phyloP scores from a whole-genome alignment of 441 rosid species.

The Adansonia grandidieri region DNA sequence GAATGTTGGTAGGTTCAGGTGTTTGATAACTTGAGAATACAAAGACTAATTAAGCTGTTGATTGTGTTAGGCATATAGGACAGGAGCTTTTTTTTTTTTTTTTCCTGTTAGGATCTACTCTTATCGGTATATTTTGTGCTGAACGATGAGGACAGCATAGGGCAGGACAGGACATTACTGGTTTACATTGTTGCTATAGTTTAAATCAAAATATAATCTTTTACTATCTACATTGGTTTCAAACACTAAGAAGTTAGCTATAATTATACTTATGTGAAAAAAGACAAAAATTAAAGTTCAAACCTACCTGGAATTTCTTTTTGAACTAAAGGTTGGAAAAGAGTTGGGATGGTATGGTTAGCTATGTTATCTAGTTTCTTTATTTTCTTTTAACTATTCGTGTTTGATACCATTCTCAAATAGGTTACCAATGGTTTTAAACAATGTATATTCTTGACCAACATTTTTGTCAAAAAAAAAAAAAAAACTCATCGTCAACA shows the following conservation, averaged over 20 bases:
- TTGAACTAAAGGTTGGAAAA: background rate
- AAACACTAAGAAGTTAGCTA: background rate
- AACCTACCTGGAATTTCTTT: background rate
- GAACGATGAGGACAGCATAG: background rate
- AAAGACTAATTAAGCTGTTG: background rate
- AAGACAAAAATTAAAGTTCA: background rate
- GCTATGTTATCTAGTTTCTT: no score
- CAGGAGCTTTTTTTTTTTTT: no score
- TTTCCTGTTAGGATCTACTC: no score
- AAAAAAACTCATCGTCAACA: background rate
- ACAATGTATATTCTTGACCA: background rate
- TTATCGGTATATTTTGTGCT: background rate
- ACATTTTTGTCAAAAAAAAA: background rate
- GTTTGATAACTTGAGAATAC: background rate
- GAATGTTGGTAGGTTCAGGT: background rate
- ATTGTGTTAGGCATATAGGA: background rate
- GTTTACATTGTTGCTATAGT: background rate
- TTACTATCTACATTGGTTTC: background rate
- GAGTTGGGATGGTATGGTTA: background rate
- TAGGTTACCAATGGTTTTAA: background rate
- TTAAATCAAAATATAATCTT: background rate
- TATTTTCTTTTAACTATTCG: no score
- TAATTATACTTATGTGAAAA: background rate
- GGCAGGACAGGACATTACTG: background rate
- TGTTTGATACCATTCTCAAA: background rate